Conservation (phyloP, 1,139 yeast genomes). For the Taiozyma sp. region DNA sequence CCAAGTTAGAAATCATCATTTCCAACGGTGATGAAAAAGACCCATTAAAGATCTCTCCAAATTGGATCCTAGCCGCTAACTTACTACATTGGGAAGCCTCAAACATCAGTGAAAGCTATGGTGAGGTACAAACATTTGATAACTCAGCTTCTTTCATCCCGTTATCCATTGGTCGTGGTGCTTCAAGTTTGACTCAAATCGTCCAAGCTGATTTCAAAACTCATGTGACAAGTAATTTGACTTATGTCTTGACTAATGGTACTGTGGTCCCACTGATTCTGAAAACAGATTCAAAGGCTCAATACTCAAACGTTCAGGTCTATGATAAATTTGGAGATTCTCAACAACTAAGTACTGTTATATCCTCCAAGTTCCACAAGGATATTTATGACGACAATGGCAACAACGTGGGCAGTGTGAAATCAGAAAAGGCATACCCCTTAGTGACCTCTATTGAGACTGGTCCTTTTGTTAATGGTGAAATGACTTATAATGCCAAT, state of each 20-base stretch:
- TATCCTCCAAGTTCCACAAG: slow-evolving; percentile 11
- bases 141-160: slow-evolving; percentile 21
- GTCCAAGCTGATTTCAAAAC: slow-evolving; percentile 10
- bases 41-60: slow-evolving; percentile 40
- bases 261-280: slow-evolving; percentile 14
- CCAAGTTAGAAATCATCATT: slow-evolving; percentile 40
- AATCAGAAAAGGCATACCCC: slow-evolving; percentile 14
- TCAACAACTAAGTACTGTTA: slow-evolving; percentile 14
- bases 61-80: slow-evolving; percentile 73
- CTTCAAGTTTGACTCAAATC: slow-evolving; percentile 17
- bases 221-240: slow-evolving; percentile 12
- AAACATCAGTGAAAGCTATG: slow-evolving; percentile 34
- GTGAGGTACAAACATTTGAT: slow-evolving; percentile 31
- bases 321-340: slow-evolving; percentile 18
- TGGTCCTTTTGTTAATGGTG: slow-evolving; percentile 12
- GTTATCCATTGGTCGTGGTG: slow-evolving; percentile 6
- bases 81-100: slow-evolving; percentile 56
- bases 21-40: slow-evolving; percentile 53
- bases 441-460: slow-evolving; percentile 9
- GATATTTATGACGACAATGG: slow-evolving; percentile 8
- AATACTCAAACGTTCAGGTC: slow-evolving; percentile 14
- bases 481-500: slow-evolving; percentile 14
- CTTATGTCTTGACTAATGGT: slow-evolving; percentile 17
- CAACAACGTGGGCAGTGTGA: slow-evolving; percentile 5
- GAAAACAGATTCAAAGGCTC: slow-evolving; percentile 9